Conservation (phyloP, 139 green algal species). For the Coelastrella sp. region DNA sequence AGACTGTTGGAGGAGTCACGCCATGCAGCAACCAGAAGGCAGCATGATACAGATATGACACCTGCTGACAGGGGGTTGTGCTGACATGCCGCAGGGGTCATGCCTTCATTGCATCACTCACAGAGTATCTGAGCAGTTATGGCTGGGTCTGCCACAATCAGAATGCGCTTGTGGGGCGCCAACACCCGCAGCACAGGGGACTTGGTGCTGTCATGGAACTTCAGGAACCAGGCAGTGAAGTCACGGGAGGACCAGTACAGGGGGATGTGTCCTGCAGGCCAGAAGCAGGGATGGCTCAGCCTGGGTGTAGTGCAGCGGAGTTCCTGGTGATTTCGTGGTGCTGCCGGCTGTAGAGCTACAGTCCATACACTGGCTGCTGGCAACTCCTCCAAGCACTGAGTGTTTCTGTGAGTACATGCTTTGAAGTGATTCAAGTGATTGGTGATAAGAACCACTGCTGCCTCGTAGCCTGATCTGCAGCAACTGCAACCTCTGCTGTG, state of each 20-base stretch:
- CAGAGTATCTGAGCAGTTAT: slow-evolving; percentile 2
- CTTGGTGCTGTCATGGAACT: slow-evolving; percentile 31
- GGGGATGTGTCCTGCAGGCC: slow-evolving; percentile 1
- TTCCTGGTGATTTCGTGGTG: no score
- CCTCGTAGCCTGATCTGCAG: neutral
- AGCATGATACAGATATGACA: neutral
- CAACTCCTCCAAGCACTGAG: neutral
- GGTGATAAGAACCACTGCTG: neutral
- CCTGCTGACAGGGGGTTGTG: neutral
- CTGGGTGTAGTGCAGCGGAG: neutral
- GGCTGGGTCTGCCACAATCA: slow-evolving; percentile 30
- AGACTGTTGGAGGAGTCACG: no score
- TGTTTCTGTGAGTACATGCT: neutral
- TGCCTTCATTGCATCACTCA: neutral
- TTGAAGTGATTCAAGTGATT: no score
- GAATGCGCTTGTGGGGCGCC: neutral
- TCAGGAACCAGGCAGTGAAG: slow-evolving; percentile 41
- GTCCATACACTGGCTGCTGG: neutral
- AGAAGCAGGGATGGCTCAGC: neutral
- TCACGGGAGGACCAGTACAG: slow-evolving; percentile 34
- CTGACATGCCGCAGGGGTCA: neutral
- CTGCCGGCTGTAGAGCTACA: neutral
- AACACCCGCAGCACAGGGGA: slow-evolving; percentile 6
- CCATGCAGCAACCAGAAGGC: neutral
- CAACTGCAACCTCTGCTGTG: neutral